Evolutionary conservation across 805 yeast species (phyloP).

Genomic region (Yamadazyma philogaea): DNA sequence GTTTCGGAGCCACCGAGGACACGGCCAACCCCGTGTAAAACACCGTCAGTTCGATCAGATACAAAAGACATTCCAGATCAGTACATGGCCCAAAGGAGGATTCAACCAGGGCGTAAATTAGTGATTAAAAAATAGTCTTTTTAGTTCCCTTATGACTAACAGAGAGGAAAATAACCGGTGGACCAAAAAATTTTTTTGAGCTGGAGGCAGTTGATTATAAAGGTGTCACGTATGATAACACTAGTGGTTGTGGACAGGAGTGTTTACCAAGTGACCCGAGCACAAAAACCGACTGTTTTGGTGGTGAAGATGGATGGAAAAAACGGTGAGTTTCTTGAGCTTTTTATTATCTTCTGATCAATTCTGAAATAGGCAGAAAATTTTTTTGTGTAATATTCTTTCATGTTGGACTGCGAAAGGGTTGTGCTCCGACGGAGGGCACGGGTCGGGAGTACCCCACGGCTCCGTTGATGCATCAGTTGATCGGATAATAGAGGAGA

Average conservation of each 20-base stretch:
- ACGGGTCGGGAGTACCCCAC: neutral
- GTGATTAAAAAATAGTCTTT: neutral
- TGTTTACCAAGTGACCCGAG: neutral
- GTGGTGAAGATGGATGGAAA: constrained; percentile 1
- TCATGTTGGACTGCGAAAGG: neutral
- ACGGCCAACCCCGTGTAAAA: neutral
- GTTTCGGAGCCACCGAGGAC: neutral
- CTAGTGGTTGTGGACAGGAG: neutral
- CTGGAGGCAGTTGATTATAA: neutral
- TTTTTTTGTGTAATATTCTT: constrained; percentile 7
- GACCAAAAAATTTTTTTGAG: too few species aligned
- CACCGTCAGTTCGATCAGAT: neutral
- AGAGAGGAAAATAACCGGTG: neutral
- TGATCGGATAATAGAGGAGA: too few species aligned
- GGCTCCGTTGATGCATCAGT: neutral
- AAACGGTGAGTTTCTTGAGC: constrained; percentile 7
- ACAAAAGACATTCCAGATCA: neutral
- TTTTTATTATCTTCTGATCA: constrained; percentile 11
- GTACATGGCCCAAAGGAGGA: constrained; percentile 3
- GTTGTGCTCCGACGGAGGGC: neutral
- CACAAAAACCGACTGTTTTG: neutral
- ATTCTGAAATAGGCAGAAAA: constrained; percentile 2
- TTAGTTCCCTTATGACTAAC: constrained; percentile 1
- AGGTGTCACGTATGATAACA: neutral
- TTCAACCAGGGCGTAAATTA: constrained; percentile 1